Evolutionary conservation across 108 stramenopile species (phyloP).

Genomic region (Pseudonitzschia multistriata): DNA sequence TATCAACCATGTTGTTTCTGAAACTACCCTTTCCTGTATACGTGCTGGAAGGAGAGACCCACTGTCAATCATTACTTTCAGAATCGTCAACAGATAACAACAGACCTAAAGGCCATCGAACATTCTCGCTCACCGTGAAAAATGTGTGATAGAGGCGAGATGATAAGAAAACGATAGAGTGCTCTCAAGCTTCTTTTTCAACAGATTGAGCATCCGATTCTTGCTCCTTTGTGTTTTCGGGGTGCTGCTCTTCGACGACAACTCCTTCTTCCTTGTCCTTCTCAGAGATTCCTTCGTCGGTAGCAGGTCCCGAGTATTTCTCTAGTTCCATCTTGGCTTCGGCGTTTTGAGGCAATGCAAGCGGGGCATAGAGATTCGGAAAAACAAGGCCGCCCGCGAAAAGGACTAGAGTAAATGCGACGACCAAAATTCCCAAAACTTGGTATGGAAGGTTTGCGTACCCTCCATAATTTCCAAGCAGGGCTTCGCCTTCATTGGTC

Average conservation of each 20-base stretch:
- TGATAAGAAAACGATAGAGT: too few species aligned
- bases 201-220: neutral
- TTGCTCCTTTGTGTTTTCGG: neutral
- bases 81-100: neutral
- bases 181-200: constrained; percentile 1
- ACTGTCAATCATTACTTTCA: neutral
- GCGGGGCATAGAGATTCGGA: constrained; percentile 31
- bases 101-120: neutral
- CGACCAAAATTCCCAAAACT: constrained; percentile 47
- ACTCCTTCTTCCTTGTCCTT: neutral
- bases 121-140: too few species aligned
- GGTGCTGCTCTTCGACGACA: neutral
- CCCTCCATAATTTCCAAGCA: constrained; percentile 39
- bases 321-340: constrained; percentile 12
- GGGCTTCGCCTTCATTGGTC: constrained; percentile 13
- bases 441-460: constrained; percentile 45
- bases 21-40: too few species aligned
- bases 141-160: too few species aligned
- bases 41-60: neutral
- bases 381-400: constrained; percentile 34
- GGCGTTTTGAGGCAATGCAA: constrained; percentile 14
- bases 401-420: constrained; percentile 41
- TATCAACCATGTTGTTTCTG: too few species aligned
- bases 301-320: neutral
- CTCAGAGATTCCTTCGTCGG: neutral